Evolutionary conservation across 352 stramenopile genomes (phyloP).

Genomic region (Halophytophthora polymorphica): DNA sequence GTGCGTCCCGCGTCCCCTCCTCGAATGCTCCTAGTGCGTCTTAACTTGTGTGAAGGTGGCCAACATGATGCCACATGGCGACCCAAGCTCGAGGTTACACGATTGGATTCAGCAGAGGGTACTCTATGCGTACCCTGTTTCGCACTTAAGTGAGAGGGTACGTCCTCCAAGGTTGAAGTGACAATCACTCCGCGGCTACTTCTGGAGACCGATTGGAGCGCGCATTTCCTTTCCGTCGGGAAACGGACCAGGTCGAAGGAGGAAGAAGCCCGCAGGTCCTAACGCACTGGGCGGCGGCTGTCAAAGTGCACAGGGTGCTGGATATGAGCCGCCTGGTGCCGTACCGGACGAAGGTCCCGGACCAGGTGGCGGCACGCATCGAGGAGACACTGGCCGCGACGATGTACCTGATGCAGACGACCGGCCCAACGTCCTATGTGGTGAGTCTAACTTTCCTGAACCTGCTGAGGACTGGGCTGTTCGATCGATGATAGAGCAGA

Average conservation of each 20-base stretch:
- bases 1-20: no score
- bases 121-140: neutral
- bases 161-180: conserved; percentile 25
- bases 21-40: no score
- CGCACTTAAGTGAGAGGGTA: neutral
- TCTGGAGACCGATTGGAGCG: neutral
- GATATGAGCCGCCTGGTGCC: conserved; percentile 64
- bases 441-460: conserved; percentile 15
- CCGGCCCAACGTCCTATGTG: conserved; percentile 73
- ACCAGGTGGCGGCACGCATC: conserved; percentile 48
- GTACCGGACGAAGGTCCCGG: conserved; percentile 56
- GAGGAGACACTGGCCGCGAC: conserved; percentile 59
- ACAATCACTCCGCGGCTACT: conserved; percentile 17
- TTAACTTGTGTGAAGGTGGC: no score
- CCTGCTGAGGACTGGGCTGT: neutral
- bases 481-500: conserved; percentile 3
- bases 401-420: conserved; percentile 84
- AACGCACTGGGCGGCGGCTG: neutral
- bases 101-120: conserved; percentile 2
- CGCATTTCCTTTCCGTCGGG: conserved; percentile 3
- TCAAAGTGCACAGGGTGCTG: neutral
- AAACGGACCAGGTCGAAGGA: neutral
- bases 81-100: neutral
- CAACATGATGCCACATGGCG: conserved; percentile 34
- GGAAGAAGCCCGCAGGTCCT: neutral